phyloP scores from a whole-genome alignment of 73 alveolate genomes.

The Tetrahymena thermophila region DNA sequence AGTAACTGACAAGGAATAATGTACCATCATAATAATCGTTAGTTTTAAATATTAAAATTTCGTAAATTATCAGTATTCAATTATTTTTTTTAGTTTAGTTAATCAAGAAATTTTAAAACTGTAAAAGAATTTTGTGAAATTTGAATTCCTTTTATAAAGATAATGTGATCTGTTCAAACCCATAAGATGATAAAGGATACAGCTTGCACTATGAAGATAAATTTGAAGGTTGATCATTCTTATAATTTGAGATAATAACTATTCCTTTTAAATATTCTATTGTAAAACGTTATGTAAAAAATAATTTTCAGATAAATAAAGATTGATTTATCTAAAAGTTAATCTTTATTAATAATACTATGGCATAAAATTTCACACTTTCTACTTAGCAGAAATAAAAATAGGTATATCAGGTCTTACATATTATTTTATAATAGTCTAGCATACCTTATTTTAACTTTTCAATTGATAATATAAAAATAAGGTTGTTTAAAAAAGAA shows the following conservation, averaged over 20 bases:
- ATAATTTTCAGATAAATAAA: background rate
- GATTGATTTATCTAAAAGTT: background rate
- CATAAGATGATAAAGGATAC: background rate
- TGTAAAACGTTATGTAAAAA: background rate
- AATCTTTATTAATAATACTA: background rate
- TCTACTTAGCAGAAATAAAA: no score
- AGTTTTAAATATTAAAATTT: background rate
- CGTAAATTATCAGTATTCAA: background rate
- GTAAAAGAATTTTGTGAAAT: background rate
- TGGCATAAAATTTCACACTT: background rate
- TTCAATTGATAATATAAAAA: no score
- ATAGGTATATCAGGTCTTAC: no score
- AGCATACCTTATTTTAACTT: background rate
- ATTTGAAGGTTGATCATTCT: background rate
- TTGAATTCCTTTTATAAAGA: background rate
- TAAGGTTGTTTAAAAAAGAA: constrained; percentile 12
- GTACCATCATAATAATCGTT: background rate
- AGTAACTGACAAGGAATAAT: background rate
- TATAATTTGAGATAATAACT: background rate
- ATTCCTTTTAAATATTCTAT: background rate
- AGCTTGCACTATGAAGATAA: background rate
- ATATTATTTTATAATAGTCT: no score
- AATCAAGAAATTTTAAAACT: background rate
- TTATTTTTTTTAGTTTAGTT: background rate
- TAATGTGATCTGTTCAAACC: background rate